Base-by-base conservation (phyloP, 2,329 filamentous ascomycete genomes). In the Sclerotinia minor region DNA sequence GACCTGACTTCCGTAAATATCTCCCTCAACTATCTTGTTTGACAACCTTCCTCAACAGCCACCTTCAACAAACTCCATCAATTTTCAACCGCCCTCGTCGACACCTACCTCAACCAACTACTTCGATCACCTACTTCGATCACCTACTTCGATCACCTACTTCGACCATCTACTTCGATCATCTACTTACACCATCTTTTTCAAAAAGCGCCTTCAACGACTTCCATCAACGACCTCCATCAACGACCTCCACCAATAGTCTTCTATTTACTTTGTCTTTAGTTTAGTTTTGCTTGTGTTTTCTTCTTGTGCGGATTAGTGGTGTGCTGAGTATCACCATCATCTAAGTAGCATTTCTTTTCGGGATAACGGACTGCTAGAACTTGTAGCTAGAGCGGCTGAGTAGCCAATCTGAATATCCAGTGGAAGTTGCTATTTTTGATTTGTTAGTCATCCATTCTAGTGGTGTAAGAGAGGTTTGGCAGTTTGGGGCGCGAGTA, bases 361-460 rank as follows among this genome's bases (percentile, higher is more conserved):
- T 50, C 4, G 32, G 29, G 44, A 38, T n/a, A 63, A 63, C 5
- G 45, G 45, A 21, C n/a, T 63, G n/a, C 59, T 50, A 17, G 45
- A 21, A 38, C 59, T 26, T 63, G 45, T 63, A 63, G 59, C 59
- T 50, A 63, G 59, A 63, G 45, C 45, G 45, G 59, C 59, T 41
- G n/a, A 63, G 45, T 63, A 63, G 59, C 29, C 21, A 26, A 63
- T 63, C 45, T 41, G 45, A 63, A 50, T 63, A 29, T 26, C 21
- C 29, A 38, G 45, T 41, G 45, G 15, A 38, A n/a, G 38, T 63
- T 63, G 45, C 59, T 63, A 63, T 63, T 35, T 63, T 29, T 50
- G 59, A 63, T 6, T 15, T 63, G 45, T 38, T 38, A n/a, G 59
- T 35, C 44, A 13, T 49, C 21, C 32, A 50, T 63, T 13, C 50